Evolutionary conservation across 2,329 filamentous ascomycete species (phyloP).

Genomic region (Aureobasidium sp.): DNA sequence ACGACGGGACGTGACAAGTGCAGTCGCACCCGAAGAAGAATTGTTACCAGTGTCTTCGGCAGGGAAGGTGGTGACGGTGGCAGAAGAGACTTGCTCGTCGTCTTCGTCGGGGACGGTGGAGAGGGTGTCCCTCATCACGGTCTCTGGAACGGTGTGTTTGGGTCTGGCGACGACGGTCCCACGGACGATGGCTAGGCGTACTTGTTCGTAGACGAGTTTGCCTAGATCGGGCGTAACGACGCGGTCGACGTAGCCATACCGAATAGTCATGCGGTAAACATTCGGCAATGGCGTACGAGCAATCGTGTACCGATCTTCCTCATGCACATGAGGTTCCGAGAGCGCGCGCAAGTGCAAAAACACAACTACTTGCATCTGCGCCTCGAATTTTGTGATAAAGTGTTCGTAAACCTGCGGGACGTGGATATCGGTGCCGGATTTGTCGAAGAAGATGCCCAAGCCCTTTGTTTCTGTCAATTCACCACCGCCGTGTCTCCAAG

Average conservation of each 20-base stretch:
- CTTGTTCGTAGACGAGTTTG: slow-evolving; percentile 22
- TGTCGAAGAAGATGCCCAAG: slow-evolving; percentile 73
- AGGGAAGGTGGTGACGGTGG: background rate
- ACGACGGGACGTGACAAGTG: background rate
- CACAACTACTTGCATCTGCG: slow-evolving; percentile 22
- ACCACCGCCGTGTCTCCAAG: slow-evolving; percentile 34
- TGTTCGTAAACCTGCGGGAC: slow-evolving; percentile 32
- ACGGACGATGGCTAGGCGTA: slow-evolving; percentile 20
- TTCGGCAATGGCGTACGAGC: slow-evolving; percentile 20
- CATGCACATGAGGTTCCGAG: slow-evolving; percentile 19
- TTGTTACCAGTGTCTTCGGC: background rate
- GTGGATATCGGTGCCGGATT: slow-evolving; percentile 58
- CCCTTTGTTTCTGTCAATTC: slow-evolving; percentile 40
- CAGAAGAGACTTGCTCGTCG: background rate
- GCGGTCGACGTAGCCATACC: slow-evolving; percentile 23
- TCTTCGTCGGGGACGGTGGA: background rate
- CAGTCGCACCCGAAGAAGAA: background rate
- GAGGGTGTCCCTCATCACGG: background rate
- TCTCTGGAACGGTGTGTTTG: background rate
- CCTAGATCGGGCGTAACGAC: slow-evolving; percentile 23
- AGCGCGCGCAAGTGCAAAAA: slow-evolving; percentile 25
- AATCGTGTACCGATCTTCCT: slow-evolving; percentile 22
- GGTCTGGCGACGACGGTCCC: slow-evolving; percentile 6
- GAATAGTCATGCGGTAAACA: slow-evolving; percentile 23
- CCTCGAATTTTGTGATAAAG: slow-evolving; percentile 23